Evolutionary conservation across 192 early-diverging fungal genomes (phyloP).

Genomic region (Neocallimastix lanati): DNA sequence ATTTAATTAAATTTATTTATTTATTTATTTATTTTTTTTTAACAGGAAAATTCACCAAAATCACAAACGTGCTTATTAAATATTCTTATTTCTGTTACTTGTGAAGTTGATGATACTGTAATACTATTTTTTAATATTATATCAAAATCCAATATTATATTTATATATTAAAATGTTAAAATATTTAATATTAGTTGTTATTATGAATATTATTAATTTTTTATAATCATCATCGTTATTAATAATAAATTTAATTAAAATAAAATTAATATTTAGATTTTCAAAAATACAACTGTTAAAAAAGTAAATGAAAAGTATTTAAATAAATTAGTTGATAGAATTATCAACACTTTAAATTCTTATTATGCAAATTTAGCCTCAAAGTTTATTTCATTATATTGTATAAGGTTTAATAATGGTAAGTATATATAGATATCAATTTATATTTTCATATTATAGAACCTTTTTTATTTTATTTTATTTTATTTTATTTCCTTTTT

Average conservation of each 20-base stretch:
- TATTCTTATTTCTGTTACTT: background rate
- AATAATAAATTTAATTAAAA: too few species aligned
- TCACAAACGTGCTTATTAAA: background rate
- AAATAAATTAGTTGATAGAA: background rate
- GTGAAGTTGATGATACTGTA: background rate
- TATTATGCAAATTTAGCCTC: background rate
- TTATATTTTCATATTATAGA: too few species aligned
- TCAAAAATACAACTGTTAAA: background rate
- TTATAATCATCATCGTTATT: too few species aligned
- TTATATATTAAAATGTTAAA: too few species aligned
- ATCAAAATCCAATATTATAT: too few species aligned
- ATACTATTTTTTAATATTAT: background rate
- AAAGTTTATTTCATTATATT: background rate
- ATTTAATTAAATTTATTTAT: too few species aligned
- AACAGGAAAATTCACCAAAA: background rate
- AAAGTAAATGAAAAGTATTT: background rate
- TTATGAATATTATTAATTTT: too few species aligned
- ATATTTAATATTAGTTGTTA: too few species aligned
- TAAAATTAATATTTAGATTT: too few species aligned
- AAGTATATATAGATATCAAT: background rate
- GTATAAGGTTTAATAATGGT: background rate
- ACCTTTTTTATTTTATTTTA: too few species aligned
- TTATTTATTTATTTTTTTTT: too few species aligned
- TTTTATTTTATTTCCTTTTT: too few species aligned
- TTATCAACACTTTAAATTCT: background rate